Base-by-base conservation (phyloP, 2,329 filamentous ascomycete species). In the Seiridium unicorne region DNA sequence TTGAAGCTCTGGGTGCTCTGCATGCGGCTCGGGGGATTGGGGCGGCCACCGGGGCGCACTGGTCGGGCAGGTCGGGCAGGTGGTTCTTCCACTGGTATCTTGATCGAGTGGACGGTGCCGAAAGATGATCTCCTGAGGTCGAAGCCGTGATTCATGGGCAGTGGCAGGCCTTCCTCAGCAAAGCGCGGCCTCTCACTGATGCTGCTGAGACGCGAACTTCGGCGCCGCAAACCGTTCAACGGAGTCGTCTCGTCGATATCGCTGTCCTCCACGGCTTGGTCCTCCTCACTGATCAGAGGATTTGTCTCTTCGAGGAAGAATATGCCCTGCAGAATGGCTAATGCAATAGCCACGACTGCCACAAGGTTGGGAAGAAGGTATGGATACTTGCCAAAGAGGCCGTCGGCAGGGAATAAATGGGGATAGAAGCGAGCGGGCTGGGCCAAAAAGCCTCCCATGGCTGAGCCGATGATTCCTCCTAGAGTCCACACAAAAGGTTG, bases 351-450 rank as follows among this genome's bases (percentile, higher is more conserved):
- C 1, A 72, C 77, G 0, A 88, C 87, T 0, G 87, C 84, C 55
- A 90, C 77, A 1, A 91, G 66, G 66, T 91, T 92, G 1, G 89
- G 89, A 5, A 83, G 75, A n/a, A 91, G 79, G 65, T 91, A 93
- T 0, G 90, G 90, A 66, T 89, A 91, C 6, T 82, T 80, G 47
- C 88, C 88, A 53, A 78, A 79, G 1, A 79, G 48, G 1, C 76
- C 76, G 34, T 77, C 76, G 34, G 69, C 62, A 2, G 76, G 66
- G 51, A 79, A 79, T 26, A 76, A 44, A 0, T 63, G 64, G 11
- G 69, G 73, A 55, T 75, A 75, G 60, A 73, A 74, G n/a, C 47
- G 62, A 3, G 73, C 70, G 2, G 73, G 73, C 49, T 75, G 70
- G 5, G 73, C 73, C 34, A 75, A 65, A 61, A 74, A 75, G 3